Base-by-base conservation (phyloP, 352 stramenopile genomes). In the Pythium biforme region DNA sequence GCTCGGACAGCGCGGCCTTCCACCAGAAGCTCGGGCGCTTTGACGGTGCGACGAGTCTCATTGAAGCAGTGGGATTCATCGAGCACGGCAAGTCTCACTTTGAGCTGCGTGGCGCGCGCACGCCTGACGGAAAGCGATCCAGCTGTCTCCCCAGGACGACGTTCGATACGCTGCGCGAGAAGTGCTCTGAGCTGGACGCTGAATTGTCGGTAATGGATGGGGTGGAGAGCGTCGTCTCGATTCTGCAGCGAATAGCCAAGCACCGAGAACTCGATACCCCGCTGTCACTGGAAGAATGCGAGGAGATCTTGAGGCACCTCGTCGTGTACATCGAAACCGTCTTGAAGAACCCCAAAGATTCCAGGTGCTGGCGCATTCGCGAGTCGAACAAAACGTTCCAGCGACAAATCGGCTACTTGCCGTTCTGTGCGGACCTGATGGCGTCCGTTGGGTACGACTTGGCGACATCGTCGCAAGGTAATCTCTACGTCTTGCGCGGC, bases 281-380 rank as follows among this genome's bases (percentile, higher is more conserved):
- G 10, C 73, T 89, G 14, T 67, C 69, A 2, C 43, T 86, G 1
- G 71, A 88, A 0, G 79, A 89, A n/a, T 88, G 75, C 11, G 68
- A 73, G 9, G 50, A 53, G 6, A 60, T 72, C 2, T 51, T 91
- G 15, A 72, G 45, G 19, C 37, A 78, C 23, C 57, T 90, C 40
- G 62, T 55, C 0, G 49, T 34, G 4, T 90, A 82, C 46, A 69
- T 90, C 22, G 77, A 84, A 17, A 89, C 84, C 22, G 66, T 90
- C 0, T 62, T 92, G 5, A 88, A 83, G 61, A 86, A 89, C 50
- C 80, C 81, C 1, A 89, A 89, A 50, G 83, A 92, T 50, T 83
- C 80, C 26, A 55, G 76, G 19, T 87, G 68, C 20, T 90, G 83
- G 83, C 66, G 77, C 0, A 92, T 92, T 29, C 71, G 83, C 27